Percentiles rank a stretch among this genome's conserved stretches.
phyloP scores from a whole-genome alignment of 1,284 basidiomycete genomes.

The Calocybe gambosa region DNA sequence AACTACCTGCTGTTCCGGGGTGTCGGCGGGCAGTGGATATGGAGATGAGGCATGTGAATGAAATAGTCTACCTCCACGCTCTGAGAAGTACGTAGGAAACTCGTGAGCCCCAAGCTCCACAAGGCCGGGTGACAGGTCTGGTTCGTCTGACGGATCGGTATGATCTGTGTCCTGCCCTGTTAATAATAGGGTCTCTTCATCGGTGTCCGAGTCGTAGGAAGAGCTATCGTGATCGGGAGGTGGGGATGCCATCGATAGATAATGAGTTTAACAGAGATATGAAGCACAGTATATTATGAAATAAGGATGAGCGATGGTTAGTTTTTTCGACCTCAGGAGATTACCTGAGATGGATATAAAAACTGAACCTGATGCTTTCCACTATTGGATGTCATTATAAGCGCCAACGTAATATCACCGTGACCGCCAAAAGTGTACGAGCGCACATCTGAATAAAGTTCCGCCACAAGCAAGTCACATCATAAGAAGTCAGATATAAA shows the following conservation, averaged over 20 bases:
- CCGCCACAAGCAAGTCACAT: constrained; percentile 6
- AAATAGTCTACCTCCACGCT: constrained; percentile 53
- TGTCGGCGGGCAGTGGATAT: constrained; percentile 65
- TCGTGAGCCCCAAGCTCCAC: constrained; percentile 37
- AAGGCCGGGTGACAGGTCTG: constrained; percentile 19
- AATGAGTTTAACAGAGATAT: neutral
- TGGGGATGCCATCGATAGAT: constrained; percentile 9
- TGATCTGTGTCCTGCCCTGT: constrained; percentile 12
- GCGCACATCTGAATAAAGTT: neutral
- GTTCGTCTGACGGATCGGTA: constrained; percentile 4
- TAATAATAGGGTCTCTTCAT: constrained; percentile 15
- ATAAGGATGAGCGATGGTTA: neutral
- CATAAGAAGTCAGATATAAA: neutral
- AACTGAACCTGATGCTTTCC: neutral
- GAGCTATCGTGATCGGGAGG: constrained; percentile 1
- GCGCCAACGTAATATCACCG: constrained; percentile 4
- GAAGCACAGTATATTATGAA: neutral
- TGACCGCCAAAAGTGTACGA: constrained; percentile 1
- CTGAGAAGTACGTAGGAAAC: constrained; percentile 51
- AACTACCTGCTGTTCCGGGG: constrained; percentile 53
- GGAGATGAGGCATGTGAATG: constrained; percentile 52
- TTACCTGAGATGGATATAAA: neutral
- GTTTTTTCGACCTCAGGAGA: neutral
- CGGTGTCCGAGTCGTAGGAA: constrained; percentile 13
- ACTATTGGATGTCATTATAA: neutral